Base-by-base conservation (phyloP, 2,329 filamentous ascomycete species). In the Aspergillus quadrilineatus region DNA sequence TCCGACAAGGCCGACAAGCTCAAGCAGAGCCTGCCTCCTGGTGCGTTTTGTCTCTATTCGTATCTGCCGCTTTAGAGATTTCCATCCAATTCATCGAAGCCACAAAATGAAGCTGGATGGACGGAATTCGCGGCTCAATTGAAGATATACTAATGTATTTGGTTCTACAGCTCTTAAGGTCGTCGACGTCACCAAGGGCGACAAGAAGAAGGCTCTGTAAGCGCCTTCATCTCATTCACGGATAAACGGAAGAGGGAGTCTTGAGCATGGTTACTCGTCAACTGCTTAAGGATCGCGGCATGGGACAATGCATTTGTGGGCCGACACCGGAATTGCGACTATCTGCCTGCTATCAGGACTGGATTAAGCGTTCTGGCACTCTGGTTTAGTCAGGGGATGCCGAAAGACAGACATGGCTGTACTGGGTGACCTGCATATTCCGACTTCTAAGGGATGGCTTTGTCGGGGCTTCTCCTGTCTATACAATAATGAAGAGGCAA, bases 1-100 rank as follows among this genome's bases (percentile, higher is more conserved):
- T 86, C 87, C 75, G 94, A 97, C 78, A 97, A 97, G 90, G 95
- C 93, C 80, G 94, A 97, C 85, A 99, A 99, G 90, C 88, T 99
- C 71, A 97, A 97, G 92, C 93, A 97, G 87, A 92, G 87, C 79
- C 85, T 99, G 66, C 95, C 94, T 74, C 95, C 94, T 73, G 90
- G 94, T 99, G 92, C 74, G 91, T 82, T n/a, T 29, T 45, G 17
- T 32, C 37, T 15, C n/a, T 45, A 41, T 4, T 14, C 10, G n/a
- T n/a, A 22, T 22, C 46, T 28, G 12, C 22, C 32, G 22, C n/a
- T n/a, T 39, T 30, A 8, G 12, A 37, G 9, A 37, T 37, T 5
- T 37, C 22, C 22, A 22, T 22, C 22, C 22, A 22, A 22, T 22
- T 22, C 22, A 22, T 22, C 3, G 22, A 22, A 22, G 22, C 22